A percentile compares a stretch with the other conserved stretches of the same genome.
These are phyloP conservation scores for Tephrocybe sp. DNA, from an alignment of 768 basidiomycete genomes.

Conservation along the genomic window DNA sequence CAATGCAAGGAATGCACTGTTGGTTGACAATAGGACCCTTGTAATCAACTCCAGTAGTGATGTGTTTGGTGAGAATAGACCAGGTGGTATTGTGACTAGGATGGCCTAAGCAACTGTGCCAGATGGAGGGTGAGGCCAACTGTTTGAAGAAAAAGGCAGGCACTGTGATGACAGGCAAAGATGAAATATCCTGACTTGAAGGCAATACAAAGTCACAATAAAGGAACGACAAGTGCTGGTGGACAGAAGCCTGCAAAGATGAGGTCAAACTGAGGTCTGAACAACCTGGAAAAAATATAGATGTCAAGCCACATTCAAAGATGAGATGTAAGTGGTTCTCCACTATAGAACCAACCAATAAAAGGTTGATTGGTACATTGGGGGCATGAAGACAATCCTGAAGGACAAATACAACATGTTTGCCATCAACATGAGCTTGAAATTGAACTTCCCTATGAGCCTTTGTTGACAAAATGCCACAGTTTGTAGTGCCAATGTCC, in stretches of 20 bases:
- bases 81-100: slow-evolving; percentile 18
- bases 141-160: slow-evolving; percentile 2
- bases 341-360: slow-evolving; percentile 21
- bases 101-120: slow-evolving; percentile 28
- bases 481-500: slow-evolving; percentile 22
- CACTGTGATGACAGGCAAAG: background rate
- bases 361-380: slow-evolving; percentile 19
- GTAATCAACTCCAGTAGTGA: slow-evolving; percentile 16
- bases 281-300: background rate
- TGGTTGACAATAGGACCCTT: background rate
- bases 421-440: background rate
- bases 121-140: slow-evolving; percentile 4
- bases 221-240: background rate
- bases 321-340: slow-evolving; percentile 6
- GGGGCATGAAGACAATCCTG: slow-evolving; percentile 25
- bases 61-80: slow-evolving; percentile 15
- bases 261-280: slow-evolving; percentile 1
- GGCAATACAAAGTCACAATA: slow-evolving; percentile 1
- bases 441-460: slow-evolving; percentile 18
- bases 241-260: background rate
- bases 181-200: background rate
- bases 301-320: background rate
- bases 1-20: slow-evolving; percentile 22
- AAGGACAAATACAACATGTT: slow-evolving; percentile 6
- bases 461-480: slow-evolving; percentile 9